Percentiles rank a stretch among this genome's conserved stretches.
phyloP scores from a whole-genome alignment of 140 eudicot genomes.

The Oenanthe javanica region DNA sequence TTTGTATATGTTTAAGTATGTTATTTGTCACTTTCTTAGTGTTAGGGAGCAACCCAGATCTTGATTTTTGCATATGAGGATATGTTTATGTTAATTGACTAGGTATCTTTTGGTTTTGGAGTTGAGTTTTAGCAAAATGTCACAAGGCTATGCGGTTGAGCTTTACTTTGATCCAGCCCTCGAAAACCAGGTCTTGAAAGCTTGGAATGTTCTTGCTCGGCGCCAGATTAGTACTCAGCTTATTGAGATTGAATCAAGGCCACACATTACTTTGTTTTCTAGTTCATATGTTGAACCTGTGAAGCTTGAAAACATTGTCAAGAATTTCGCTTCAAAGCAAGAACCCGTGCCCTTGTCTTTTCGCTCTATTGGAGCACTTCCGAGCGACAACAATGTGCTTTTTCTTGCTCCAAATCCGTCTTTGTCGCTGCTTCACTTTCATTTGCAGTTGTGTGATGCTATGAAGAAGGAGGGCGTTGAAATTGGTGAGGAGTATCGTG shows the following conservation, averaged over 20 bases:
- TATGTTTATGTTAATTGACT: background rate
- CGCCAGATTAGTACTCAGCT: conserved; percentile 90
- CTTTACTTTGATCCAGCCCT: conserved; percentile 97
- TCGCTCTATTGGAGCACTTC: conserved; percentile 78
- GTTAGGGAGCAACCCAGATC: background rate
- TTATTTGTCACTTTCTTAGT: background rate
- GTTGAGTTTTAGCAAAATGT: conserved; percentile 34
- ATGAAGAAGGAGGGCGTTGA: conserved; percentile 90
- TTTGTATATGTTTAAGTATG: background rate
- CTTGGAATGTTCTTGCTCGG: conserved; percentile 90
- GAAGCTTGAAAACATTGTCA: conserved; percentile 63
- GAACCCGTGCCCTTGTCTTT: conserved; percentile 72
- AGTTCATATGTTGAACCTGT: conserved; percentile 58
- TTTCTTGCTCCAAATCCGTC: conserved; percentile 93
- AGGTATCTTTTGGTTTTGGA: conserved; percentile 2
- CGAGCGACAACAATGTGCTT: conserved; percentile 52
- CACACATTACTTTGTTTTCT: conserved; percentile 82
- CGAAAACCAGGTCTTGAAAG: conserved; percentile 84
- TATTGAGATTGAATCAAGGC: conserved; percentile 90
- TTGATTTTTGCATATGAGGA: background rate
- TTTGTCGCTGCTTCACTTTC: conserved; percentile 81
- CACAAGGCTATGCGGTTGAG: conserved; percentile 92
- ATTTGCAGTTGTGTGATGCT: conserved; percentile 72
- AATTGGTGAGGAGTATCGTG: conserved; percentile 63
- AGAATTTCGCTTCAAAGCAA: conserved; percentile 62